Percentiles rank a stretch among this genome's conserved stretches.
Evolutionary conservation across 2,329 filamentous ascomycete species (phyloP).

Genomic region (Xylaria hypoxylon): DNA sequence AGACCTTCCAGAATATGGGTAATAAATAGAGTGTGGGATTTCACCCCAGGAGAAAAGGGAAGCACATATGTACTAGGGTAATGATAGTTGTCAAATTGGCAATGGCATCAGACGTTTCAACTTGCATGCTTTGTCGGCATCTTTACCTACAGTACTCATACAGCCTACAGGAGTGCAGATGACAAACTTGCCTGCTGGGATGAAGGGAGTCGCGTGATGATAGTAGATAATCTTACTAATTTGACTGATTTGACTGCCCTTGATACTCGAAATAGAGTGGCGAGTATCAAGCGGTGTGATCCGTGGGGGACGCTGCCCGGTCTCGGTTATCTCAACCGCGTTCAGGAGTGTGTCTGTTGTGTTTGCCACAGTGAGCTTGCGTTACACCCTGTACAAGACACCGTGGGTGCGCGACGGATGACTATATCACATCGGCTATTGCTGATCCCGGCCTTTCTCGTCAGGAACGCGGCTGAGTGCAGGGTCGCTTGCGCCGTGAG

Average conservation of each 20-base stretch:
- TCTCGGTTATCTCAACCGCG: conserved; percentile 38
- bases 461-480: conserved; percentile 27
- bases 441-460: conserved; percentile 19
- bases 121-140: conserved; percentile 2
- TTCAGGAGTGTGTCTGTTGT: conserved; percentile 7
- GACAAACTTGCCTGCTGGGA: conserved; percentile 13
- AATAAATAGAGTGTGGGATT: conserved; percentile 3
- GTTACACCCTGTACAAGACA: conserved; percentile 3
- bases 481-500: conserved; percentile 23
- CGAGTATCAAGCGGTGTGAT: conserved; percentile 35
- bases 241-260: conserved; percentile 5
- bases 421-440: conserved; percentile 12
- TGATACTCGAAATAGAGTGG: conserved; percentile 36
- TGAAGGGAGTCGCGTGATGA: neutral
- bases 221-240: conserved; percentile 1
- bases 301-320: conserved; percentile 25
- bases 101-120: neutral
- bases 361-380: conserved; percentile 14
- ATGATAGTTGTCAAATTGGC: neutral
- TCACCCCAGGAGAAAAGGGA: neutral
- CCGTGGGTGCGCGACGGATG: conserved; percentile 3
- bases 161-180: neutral
- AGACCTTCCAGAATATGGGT: conserved; percentile 24
- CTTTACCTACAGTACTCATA: no score
- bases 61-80: neutral